Evolutionary conservation across 257 asterid species (phyloP).

Genomic region (Pogostemon cablin): DNA sequence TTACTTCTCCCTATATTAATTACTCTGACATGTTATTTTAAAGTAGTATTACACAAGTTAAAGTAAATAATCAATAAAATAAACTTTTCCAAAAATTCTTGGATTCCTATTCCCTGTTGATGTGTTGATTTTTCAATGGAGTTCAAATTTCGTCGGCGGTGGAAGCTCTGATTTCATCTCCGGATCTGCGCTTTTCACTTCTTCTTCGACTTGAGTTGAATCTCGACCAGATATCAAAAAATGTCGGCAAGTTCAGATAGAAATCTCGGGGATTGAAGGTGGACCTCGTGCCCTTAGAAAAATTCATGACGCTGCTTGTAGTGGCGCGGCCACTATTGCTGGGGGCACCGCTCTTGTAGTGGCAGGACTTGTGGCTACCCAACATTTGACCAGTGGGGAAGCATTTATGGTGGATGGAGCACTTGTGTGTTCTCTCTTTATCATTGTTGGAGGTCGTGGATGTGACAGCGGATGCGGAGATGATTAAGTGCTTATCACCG

Average conservation of each 20-base stretch:
- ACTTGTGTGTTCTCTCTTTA: slow-evolving; percentile 57
- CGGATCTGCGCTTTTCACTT: slow-evolving; percentile 66
- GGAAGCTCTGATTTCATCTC: slow-evolving; percentile 50
- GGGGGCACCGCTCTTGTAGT: slow-evolving; percentile 55
- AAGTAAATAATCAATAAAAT: not conserved
- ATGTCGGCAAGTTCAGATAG: slow-evolving; percentile 58
- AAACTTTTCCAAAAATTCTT: not conserved
- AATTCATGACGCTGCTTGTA: slow-evolving; percentile 35
- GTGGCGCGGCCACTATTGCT: slow-evolving; percentile 23
- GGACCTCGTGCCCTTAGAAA: slow-evolving; percentile 39
- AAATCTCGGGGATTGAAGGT: slow-evolving; percentile 46
- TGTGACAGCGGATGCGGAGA: slow-evolving; percentile 37
- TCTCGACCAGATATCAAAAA: slow-evolving; percentile 42
- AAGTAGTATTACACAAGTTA: not conserved
- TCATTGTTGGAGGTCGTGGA: slow-evolving; percentile 25
- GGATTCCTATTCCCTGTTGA: not conserved
- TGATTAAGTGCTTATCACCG: slow-evolving; percentile 36
- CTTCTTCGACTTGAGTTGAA: slow-evolving; percentile 46
- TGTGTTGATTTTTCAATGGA: slow-evolving; percentile 24
- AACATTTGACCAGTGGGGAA: slow-evolving; percentile 65
- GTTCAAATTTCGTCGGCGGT: slow-evolving; percentile 36
- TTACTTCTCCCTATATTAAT: no score
- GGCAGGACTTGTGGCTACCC: slow-evolving; percentile 79
- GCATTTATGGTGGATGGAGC: slow-evolving; percentile 67
- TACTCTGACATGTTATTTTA: no score